A percentile compares a stretch with the other conserved stretches of the same genome.
These are phyloP conservation scores for Colletotrichum tanaceti DNA, from an alignment of 2,329 filamentous ascomycete species.

Conservation along the genomic window DNA sequence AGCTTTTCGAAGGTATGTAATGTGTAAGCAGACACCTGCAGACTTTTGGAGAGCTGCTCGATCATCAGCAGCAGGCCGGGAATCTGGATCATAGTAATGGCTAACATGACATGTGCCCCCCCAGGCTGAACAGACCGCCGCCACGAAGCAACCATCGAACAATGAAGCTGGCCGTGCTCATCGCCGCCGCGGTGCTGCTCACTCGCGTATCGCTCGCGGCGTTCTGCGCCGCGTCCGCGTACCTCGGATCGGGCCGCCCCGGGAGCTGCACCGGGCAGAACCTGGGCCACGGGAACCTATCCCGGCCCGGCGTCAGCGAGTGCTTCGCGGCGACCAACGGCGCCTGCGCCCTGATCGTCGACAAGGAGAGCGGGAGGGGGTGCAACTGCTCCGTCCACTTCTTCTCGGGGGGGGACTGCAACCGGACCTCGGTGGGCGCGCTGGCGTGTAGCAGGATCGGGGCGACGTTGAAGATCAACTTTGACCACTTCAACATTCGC, in stretches of 20 bases:
- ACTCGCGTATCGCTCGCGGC: neutral
- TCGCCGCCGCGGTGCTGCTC: neutral
- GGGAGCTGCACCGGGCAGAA: conserved; percentile 31
- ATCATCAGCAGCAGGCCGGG: neutral
- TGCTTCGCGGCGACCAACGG: conserved; percentile 33
- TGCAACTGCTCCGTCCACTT: conserved; percentile 32
- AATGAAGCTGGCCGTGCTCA: neutral
- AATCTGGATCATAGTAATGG: fast-evolving
- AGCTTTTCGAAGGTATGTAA: fast-evolving
- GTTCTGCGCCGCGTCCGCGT: conserved; percentile 30
- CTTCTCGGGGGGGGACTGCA: conserved; percentile 30
- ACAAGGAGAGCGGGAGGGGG: neutral
- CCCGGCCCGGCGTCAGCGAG: conserved; percentile 13
- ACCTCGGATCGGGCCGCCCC: conserved; percentile 16
- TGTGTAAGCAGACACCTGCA: neutral
- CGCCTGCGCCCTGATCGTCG: conserved; percentile 14
- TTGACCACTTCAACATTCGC: conserved; percentile 34
- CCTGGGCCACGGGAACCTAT: conserved; percentile 14
- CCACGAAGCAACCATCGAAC: neutral
- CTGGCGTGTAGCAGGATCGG: conserved; percentile 22
- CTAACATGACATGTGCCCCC: too few species aligned
- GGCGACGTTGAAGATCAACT: conserved; percentile 27
- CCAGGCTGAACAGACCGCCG: neutral
- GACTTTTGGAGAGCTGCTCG: too few species aligned
- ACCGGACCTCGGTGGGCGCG: conserved; percentile 18